These are phyloP conservation scores for Ambrosia trifida DNA, from an alignment of 129 eudicot genomes.

Conservation along the genomic window DNA sequence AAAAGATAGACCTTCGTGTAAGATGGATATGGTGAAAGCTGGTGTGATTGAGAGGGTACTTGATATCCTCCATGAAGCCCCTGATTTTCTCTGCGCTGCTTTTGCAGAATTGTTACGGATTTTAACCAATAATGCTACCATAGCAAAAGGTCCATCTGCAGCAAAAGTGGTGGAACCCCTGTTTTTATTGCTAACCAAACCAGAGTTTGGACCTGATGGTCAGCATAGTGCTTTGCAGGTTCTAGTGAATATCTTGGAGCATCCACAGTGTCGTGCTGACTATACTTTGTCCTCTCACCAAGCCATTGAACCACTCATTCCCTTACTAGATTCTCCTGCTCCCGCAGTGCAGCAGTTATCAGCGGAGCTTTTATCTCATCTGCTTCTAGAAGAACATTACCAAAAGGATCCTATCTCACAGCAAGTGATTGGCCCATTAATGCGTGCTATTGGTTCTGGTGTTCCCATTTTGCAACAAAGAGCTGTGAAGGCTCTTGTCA, in stretches of 20 bases:
- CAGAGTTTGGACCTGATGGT: constrained; percentile 95
- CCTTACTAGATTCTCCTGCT: constrained; percentile 85
- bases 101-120: constrained; percentile 89
- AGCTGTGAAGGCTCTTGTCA: constrained; percentile 89
- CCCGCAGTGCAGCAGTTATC: constrained; percentile 93
- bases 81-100: constrained; percentile 90
- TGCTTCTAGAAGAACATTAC: constrained; percentile 85
- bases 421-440: constrained; percentile 89
- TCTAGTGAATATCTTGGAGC: constrained; percentile 88
- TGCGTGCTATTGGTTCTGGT: constrained; percentile 88
- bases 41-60: constrained; percentile 87
- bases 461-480: constrained; percentile 88
- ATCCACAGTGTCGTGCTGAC: constrained; percentile 90
- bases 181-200: constrained; percentile 59
- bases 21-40: constrained; percentile 99
- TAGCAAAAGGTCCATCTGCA: constrained; percentile 96
- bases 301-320: constrained; percentile 91
- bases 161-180: constrained; percentile 98
- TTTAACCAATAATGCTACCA: constrained; percentile 88
- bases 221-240: constrained; percentile 95
- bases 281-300: constrained; percentile 79
- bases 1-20: constrained; percentile 91
- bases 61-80: constrained; percentile 88
- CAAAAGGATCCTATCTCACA: constrained; percentile 77
- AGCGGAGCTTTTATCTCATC: constrained; percentile 92